Evolutionary conservation across 805 yeast species (phyloP), one percentile per base, ranked within the genome.

Genomic region (Clavispora vitiphila): DNA sequence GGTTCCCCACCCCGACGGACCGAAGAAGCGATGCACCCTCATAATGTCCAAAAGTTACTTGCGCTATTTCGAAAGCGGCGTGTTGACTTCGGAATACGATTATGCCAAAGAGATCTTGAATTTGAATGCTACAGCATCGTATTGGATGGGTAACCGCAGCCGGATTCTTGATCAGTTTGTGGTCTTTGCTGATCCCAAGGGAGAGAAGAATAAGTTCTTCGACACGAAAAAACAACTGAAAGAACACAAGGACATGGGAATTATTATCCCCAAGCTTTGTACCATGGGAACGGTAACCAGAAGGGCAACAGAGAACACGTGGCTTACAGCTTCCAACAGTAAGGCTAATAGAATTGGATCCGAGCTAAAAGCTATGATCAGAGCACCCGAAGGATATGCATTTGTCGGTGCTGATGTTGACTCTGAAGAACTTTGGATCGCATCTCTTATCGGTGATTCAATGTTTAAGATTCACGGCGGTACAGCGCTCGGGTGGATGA

Each of bases 331-430:
- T 0, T 86, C 96, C 1, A 95, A 95, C 64, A 95, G 96, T 1
- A 93, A 95, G 55, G 69, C 69, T 48, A 77, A 78, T 35, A 69
- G 97, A 46, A 78, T 95, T 35, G 99, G 99, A 0, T 89, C 97
- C 1, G 99, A 93, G 58, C 69, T 95, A 46, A 93, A 95, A 61
- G 80, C 96, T 0, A 78, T 87, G 69, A 71, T 93, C 4, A 67
- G 74, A 43, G 96, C 97, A 0, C 99, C 99, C 0, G 64, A 73
- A 2, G 97, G 97, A 0, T 93, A 90, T 58, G 77, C 78, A 27
- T 86, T 93, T 65, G 96, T 93, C 8, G 99, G 99, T 8, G 99
- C 99, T 0, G 99, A 93, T 69, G 99, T 93, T 8, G 99, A 93
- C 62, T 87, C 96, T 29, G 99, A 93, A 58, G 99, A 93, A 58